Evolutionary conservation across 345 rosid species (phyloP).

Genomic region (Citrus hindsii): DNA sequence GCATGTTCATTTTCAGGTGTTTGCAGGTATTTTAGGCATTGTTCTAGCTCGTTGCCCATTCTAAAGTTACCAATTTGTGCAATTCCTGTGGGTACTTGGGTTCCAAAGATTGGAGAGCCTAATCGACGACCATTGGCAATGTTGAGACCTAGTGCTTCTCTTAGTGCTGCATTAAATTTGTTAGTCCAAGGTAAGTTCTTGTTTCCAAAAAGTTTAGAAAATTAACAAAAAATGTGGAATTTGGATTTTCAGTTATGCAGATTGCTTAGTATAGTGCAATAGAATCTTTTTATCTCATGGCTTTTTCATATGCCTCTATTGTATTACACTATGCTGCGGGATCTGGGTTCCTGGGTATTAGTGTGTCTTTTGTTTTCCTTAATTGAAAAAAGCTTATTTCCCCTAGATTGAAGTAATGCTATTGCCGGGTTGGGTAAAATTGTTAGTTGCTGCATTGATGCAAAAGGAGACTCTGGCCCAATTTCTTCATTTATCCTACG

Average conservation of each 20-base stretch:
- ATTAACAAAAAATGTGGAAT: background rate
- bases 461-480: background rate
- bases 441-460: background rate
- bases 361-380: background rate
- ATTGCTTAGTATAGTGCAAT: background rate
- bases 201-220: background rate
- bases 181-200: slow-evolving; percentile 54
- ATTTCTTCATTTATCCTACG: background rate
- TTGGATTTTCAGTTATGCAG: background rate
- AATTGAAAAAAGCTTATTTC: background rate
- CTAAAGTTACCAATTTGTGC: slow-evolving; percentile 47
- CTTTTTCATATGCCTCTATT: background rate
- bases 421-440: background rate
- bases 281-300: background rate
- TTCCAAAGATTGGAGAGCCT: slow-evolving; percentile 50
- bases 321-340: background rate
- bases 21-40: slow-evolving; percentile 54
- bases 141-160: slow-evolving; percentile 61
- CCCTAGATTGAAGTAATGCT: background rate
- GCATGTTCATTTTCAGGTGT: slow-evolving; percentile 38
- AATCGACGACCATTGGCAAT: slow-evolving; percentile 46
- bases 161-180: slow-evolving; percentile 57
- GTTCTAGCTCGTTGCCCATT: slow-evolving; percentile 41
- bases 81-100: slow-evolving; percentile 55
- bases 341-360: background rate